Percentiles rank a stretch among this genome's conserved stretches.
Conservation (phyloP, 441 rosid genomes). For the Brassica balearica region DNA sequence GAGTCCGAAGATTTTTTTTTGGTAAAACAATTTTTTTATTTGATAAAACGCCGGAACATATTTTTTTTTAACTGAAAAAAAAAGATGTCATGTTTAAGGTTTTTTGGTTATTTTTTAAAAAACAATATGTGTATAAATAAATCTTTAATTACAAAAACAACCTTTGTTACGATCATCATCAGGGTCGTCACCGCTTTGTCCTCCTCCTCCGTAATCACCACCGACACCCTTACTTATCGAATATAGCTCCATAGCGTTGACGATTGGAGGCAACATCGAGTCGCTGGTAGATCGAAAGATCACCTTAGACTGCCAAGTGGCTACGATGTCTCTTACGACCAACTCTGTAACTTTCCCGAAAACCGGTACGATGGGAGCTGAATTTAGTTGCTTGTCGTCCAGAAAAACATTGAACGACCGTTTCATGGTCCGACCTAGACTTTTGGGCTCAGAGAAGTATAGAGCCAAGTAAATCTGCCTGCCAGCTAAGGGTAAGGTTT, state of each 20-base stretch:
- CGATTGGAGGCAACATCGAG: background rate
- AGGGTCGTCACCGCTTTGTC: background rate
- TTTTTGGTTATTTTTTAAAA: background rate
- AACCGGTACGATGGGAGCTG: background rate
- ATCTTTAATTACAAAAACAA: background rate
- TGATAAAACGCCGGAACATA: too few relatives aligned
- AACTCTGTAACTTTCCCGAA: background rate
- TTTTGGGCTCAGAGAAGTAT: background rate
- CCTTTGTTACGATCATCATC: background rate
- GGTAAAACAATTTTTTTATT: too few relatives aligned
- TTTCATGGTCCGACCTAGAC: background rate
- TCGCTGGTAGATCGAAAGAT: background rate
- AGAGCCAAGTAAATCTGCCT: background rate
- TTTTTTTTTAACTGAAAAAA: too few relatives aligned
- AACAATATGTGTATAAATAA: background rate
- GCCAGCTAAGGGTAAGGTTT: background rate
- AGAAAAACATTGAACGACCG: background rate
- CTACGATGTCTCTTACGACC: background rate
- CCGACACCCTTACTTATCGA: background rate
- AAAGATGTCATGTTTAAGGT: background rate
- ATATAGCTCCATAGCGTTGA: background rate
- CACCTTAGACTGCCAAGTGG: background rate
- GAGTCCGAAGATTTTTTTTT: too few relatives aligned
- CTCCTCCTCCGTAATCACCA: background rate
- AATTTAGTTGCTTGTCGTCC: background rate